Evolutionary conservation across 148 eudicot species (phyloP), one percentile per base, ranked within the genome.

Genomic region (Camellia lanceoleosa): DNA sequence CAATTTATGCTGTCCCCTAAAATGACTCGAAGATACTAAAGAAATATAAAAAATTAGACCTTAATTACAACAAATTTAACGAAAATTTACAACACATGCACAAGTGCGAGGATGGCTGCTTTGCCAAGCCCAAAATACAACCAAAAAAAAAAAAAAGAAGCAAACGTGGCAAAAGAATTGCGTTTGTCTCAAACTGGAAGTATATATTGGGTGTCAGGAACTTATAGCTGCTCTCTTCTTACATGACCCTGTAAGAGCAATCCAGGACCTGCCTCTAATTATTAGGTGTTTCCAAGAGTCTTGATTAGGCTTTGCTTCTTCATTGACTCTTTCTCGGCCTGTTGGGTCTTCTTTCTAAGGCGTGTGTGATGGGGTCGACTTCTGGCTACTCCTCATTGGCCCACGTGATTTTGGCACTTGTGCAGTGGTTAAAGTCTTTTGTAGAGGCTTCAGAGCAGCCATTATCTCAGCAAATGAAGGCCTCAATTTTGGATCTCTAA

Each of bases 391-490:
- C 79, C 86, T 86, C 81, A 79, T 71, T 19, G 84, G 81, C 9
- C 78, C 77, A 78, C 82, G 73, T 41, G 88, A 80, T 68, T 87
- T 81, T 23, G 86, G 82, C 67, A 76, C 87, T 41, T 86, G 94
- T 61, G 90, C 70, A 82, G 79, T 83, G 55, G 91, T 82, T 41
- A 84, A 59, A 43, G 94, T 83, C 90, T 87, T 92, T 81, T 87
- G 95, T 18, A 94, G 90, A 8, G 96, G 97, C 84, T 91, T 95
- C 81, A 95, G 60, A 46, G 92, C 91, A 58, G 94, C 91, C 98
- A 95, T 93, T 68, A 95, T 95, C 75, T 95, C 98, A 9, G 93
- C 78, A 82, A 95, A 95, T 59, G 96, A 74, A n/a, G 98, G 98
- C 82, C 98, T 89, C 78, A 89, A 82, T 67, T 76, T 93, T 14